Evolutionary conservation across 2,329 filamentous ascomycete genomes (phyloP).

Genomic region (Paramyrothecium roridum): DNA sequence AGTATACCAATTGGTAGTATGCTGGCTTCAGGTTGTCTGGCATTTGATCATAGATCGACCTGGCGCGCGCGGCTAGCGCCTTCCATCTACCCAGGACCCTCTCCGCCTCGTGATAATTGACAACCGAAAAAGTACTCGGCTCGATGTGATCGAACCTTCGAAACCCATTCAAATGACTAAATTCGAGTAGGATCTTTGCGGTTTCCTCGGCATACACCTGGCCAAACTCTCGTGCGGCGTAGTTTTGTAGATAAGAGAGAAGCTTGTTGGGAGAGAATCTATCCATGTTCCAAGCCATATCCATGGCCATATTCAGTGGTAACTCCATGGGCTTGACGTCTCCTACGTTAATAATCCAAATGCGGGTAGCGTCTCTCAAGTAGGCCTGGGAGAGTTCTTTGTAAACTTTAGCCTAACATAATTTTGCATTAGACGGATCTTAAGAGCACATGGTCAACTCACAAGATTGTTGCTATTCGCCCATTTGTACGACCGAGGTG

Average conservation of each 20-base stretch:
- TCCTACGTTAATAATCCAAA: slow-evolving; percentile 63
- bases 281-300: slow-evolving; percentile 54
- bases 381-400: no score
- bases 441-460: no score
- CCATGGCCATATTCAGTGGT: slow-evolving; percentile 52
- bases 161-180: slow-evolving; percentile 38
- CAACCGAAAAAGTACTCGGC: slow-evolving; percentile 48
- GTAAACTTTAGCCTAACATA: no score
- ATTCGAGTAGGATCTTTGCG: slow-evolving; percentile 44
- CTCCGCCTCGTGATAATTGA: slow-evolving; percentile 59
- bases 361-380: no score
- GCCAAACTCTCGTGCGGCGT: slow-evolving; percentile 48
- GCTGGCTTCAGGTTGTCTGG: slow-evolving; percentile 39
- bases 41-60: slow-evolving; percentile 36
- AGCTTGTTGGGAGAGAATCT: slow-evolving; percentile 34
- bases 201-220: slow-evolving; percentile 41
- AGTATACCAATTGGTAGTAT: slow-evolving; percentile 56
- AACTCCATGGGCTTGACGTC: slow-evolving; percentile 58
- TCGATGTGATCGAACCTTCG: slow-evolving; percentile 59
- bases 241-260: slow-evolving; percentile 39
- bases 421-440: no score
- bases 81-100: slow-evolving; percentile 45
- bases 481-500: slow-evolving; percentile 58
- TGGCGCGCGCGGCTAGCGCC: slow-evolving; percentile 36
- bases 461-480: slow-evolving; percentile 65